Evolutionary conservation across 306 rosid species (phyloP), one percentile per base, ranked within the genome.

Genomic region (Cajanus cajan): DNA sequence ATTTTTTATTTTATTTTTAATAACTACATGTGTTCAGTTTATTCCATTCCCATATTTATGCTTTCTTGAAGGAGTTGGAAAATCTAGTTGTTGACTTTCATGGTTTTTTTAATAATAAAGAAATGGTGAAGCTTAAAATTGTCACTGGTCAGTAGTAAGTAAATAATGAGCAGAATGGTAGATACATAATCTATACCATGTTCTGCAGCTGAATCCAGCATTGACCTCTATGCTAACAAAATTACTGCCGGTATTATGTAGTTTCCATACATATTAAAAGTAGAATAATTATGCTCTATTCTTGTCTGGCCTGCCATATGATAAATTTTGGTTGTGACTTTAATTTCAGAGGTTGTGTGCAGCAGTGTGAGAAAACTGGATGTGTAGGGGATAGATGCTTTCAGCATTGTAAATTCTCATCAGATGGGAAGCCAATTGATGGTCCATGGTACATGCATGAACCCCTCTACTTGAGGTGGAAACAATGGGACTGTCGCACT

Each of bases 391-490:
- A 77, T 50, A 93, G 61, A 74, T 95, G 99, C 83, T 95, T 95
- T 86, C 99, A 93, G 62, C 97, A 95, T 82, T 95, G 98, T 88
- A 93, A 95, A 87, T 95, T 95, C 83, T 91, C 99, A 64, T 95
- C 98, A 19, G 97, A 95, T 80, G 99, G 98, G 78, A 91, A 93
- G 78, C 92, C 99, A 58, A 83, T 95, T 62, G 98, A 93, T 87
- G 99, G 98, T 80, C 98, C 97, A 6, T 95, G 99, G 99, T 95
- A 95, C 86, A 86, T 91, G 86, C 98, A 95, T 48, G 99, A 95
- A 61, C 99, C 99, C 41, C 90, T 93, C 41, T 95, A 93, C 73
- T 74, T 92, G 83, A 85, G 90, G 69, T 95, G 98, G 99, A 95
- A 95, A 85, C 99, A 89, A 78, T 95, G 99, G 98, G 99, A 95